Percentiles rank a stretch among this genome's conserved stretches.
Conservation (phyloP, 768 basidiomycete species). For the Mycena pura region DNA sequence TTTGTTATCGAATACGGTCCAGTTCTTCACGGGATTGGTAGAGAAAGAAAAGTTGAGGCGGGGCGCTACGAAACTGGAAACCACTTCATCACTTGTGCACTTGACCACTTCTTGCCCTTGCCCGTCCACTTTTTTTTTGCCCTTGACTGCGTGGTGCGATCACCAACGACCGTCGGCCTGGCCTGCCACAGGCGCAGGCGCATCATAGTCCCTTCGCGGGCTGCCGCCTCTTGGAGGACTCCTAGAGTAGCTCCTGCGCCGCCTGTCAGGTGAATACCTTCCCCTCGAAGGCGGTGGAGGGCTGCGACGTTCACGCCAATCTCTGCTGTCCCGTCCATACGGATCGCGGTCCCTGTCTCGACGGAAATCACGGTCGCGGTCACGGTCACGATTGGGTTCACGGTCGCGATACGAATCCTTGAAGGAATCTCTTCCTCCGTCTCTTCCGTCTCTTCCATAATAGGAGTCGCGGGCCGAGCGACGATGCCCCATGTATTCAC, state of each 20-base stretch:
- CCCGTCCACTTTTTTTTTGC: too few relatives aligned
- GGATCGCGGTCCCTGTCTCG: conserved; percentile 64
- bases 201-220: conserved; percentile 56
- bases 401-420: conserved; percentile 48
- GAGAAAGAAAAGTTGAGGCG: conserved; percentile 58
- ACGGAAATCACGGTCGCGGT: conserved; percentile 54
- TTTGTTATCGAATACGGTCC: conserved; percentile 60
- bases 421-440: conserved; percentile 46
- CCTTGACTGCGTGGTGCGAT: conserved; percentile 38
- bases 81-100: conserved; percentile 47
- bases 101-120: conserved; percentile 51
- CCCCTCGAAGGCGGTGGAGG: conserved; percentile 67
- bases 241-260: conserved; percentile 78
- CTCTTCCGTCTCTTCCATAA: conserved; percentile 41
- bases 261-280: conserved; percentile 79
- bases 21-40: conserved; percentile 54
- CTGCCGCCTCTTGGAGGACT: conserved; percentile 81
- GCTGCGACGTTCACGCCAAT: conserved; percentile 85
- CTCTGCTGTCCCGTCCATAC: conserved; percentile 73
- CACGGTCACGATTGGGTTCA: conserved; percentile 48
- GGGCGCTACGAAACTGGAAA: conserved; percentile 48
- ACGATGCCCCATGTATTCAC: conserved; percentile 96
- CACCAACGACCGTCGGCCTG: conserved; percentile 65
- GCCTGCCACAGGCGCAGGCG: conserved; percentile 37
- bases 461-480: conserved; percentile 55